These are phyloP conservation scores for Berberis vulgaris DNA, from an alignment of 164 flowering plant genomes.

Conservation along the genomic window DNA sequence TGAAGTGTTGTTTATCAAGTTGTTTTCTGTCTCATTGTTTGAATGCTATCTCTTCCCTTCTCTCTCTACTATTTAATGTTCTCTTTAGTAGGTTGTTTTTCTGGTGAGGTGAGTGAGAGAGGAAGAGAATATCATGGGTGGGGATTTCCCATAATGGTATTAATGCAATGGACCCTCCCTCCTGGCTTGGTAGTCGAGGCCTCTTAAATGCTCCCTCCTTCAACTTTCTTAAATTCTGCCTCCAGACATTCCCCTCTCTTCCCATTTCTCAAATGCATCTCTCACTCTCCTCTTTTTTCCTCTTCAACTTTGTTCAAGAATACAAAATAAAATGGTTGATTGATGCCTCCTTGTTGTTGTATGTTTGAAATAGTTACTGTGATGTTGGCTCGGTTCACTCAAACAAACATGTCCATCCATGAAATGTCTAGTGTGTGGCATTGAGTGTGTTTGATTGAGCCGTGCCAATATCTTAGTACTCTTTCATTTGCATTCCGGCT, in stretches of 20 bases:
- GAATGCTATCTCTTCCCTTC: not conserved
- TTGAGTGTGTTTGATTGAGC: conserved; percentile 34
- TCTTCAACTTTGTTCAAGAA: not conserved
- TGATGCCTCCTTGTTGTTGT: not conserved
- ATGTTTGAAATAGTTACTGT: conserved; percentile 30
- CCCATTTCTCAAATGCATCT: conserved; percentile 1
- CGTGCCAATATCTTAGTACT: conserved; percentile 53
- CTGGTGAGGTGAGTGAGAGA: conserved; percentile 1
- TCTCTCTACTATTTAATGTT: not conserved
- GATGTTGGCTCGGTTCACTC: conserved; percentile 67
- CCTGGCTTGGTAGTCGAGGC: conserved; percentile 11
- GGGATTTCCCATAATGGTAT: conserved; percentile 6
- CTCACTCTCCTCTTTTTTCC: no score
- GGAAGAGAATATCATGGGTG: conserved; percentile 11
- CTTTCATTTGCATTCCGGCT: conserved; percentile 21
- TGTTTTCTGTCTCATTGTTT: no score
- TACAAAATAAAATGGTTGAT: not conserved
- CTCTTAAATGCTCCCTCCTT: conserved; percentile 39
- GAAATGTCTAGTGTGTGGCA: not conserved
- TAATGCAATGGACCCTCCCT: conserved; percentile 12
- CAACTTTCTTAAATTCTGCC: conserved; percentile 27
- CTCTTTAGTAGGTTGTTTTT: conserved; percentile 1
- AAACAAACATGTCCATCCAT: conserved; percentile 12
- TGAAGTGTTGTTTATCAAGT: not conserved
- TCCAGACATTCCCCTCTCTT: conserved; percentile 25